A percentile compares a stretch with the other conserved stretches of the same genome.
Conservation (phyloP, 179 eudicot genomes). For the Patellifolia procumbens region DNA sequence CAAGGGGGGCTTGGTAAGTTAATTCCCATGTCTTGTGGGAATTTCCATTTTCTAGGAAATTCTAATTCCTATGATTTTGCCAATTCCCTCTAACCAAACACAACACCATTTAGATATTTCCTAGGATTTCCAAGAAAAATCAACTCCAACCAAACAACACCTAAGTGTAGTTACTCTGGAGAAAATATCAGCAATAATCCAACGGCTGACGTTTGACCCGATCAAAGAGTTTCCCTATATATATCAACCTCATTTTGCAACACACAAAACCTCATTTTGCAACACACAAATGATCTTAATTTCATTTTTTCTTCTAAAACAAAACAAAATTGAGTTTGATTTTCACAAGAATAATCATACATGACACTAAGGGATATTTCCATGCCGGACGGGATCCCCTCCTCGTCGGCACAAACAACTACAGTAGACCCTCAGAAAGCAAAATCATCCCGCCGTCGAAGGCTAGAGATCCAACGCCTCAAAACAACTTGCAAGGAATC, state of each 20-base stretch:
- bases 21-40: too few relatives aligned
- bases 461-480: slow-evolving; percentile 27
- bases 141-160: too few relatives aligned
- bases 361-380: slow-evolving; percentile 26
- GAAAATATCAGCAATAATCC: too few relatives aligned
- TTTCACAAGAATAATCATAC: not conserved
- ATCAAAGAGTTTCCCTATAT: slow-evolving; percentile 10
- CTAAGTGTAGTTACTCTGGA: too few relatives aligned
- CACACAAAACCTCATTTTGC: not conserved
- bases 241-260: slow-evolving; percentile 1
- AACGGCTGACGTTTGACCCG: slow-evolving; percentile 7
- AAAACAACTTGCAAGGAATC: not conserved
- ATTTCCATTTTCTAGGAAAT: too few relatives aligned
- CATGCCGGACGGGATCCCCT: slow-evolving; percentile 20
- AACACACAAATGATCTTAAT: not conserved
- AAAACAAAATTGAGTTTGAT: not conserved
- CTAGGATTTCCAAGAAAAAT: too few relatives aligned
- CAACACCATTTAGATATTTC: too few relatives aligned
- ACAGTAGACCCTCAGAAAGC: slow-evolving; percentile 23
- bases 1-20: too few relatives aligned
- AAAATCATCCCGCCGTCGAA: slow-evolving; percentile 20
- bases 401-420: not conserved
- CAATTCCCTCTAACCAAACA: too few relatives aligned
- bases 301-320: not conserved
- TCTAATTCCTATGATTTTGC: too few relatives aligned